A percentile compares a stretch with the other conserved stretches of the same genome.
Conservation (phyloP, 1,284 basidiomycete species). For the Gymnopus androsaceus region DNA sequence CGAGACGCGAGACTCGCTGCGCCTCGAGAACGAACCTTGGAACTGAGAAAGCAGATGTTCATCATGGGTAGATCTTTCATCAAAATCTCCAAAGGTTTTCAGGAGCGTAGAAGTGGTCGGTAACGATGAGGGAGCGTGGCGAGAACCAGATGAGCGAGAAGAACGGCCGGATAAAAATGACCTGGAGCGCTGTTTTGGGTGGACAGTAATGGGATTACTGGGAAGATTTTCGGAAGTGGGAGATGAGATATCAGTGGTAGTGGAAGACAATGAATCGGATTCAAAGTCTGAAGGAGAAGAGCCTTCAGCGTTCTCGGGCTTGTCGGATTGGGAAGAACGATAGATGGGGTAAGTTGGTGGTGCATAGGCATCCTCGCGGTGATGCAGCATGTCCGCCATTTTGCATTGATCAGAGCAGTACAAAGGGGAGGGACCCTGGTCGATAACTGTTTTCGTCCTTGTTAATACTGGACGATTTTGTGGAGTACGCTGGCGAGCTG, state of each 20-base stretch:
- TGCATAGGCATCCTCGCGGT: constrained; percentile 42
- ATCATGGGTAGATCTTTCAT: constrained; percentile 1
- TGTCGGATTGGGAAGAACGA: constrained; percentile 26
- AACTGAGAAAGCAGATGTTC: constrained; percentile 24
- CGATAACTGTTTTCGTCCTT: constrained; percentile 55
- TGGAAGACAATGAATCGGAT: constrained; percentile 2
- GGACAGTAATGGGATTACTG: background rate
- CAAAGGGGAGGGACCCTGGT: constrained; percentile 70
- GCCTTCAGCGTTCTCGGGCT: constrained; percentile 36
- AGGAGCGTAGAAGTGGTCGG: constrained; percentile 16
- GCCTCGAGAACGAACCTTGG: constrained; percentile 31
- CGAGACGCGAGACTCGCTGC: constrained; percentile 24
- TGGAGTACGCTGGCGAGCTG: background rate
- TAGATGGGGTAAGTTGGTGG: constrained; percentile 39
- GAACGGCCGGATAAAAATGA: constrained; percentile 5
- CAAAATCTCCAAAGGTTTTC: constrained; percentile 1
- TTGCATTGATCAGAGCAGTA: constrained; percentile 80
- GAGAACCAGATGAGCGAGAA: constrained; percentile 26
- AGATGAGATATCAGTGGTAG: background rate
- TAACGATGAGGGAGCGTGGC: constrained; percentile 26
- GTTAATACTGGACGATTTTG: constrained; percentile 8
- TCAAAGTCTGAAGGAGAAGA: constrained; percentile 20
- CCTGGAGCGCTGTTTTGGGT: constrained; percentile 13
- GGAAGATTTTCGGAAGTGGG: background rate
- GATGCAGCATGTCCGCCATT: constrained; percentile 52